Evolutionary conservation across 371 early-diverging fungal genomes (phyloP), one percentile per base, ranked within the genome.

Genomic region (Rhizopus stolonifer): DNA sequence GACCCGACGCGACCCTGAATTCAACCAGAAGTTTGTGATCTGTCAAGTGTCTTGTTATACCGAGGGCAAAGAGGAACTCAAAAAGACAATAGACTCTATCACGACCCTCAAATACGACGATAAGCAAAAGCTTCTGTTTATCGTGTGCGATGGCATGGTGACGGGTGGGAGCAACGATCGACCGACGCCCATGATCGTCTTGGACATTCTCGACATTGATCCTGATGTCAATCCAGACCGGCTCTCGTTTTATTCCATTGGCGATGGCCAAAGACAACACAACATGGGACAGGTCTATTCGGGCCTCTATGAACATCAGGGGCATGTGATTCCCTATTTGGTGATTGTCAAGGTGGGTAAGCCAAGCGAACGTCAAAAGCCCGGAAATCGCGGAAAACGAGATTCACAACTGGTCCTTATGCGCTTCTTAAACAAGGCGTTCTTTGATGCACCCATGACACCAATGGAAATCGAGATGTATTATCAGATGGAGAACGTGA

Each of bases 391-490:
- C 38, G 99, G 99, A 61, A 99, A 99, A 82, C 91, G 99, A 64
- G 99, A 99, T 80, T 95, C 98, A 25, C 99, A 99, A 81, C 87
- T 99, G 73, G 86, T 99, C 51, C 86, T 93, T 61, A 99, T 99
- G 99, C 83, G 90, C 47, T 99, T 99, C 82, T 88, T 99, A 66
- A 92, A 92, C 76, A 93, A 94, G 71, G 92, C 99, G 8, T 95
- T 98, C 69, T 96, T 93, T 74, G 90, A 94, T 58, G 63, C 77
- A 32, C 84, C 92, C 49, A 88, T 96, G 89, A 85, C 91, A 7
- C 92, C 94, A 14, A 74, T 95, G 55, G 96, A 96, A 65, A 82
- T 90, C 33, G 96, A 94, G 60, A 87, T 96, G 65, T 96, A 89
- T 70, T 88, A 90, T 60, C 95, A 94, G 64, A 90, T 96, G 72